Evolutionary conservation across 306 rosid species (phyloP).

Genomic region (Herpetospermum pedunculosum): DNA sequence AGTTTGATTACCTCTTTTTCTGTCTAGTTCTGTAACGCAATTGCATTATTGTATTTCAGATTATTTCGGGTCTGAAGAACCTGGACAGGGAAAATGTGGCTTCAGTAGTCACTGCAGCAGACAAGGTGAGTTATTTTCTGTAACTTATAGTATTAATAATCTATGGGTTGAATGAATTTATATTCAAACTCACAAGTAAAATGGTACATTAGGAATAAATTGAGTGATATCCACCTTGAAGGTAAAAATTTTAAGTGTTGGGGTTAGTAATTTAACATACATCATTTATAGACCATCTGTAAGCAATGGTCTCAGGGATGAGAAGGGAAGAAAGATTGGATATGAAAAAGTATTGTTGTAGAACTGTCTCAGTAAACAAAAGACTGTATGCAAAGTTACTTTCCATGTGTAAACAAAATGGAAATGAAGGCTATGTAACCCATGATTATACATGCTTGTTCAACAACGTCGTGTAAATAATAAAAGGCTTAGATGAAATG

Average conservation of each 20-base stretch:
- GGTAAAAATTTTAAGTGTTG: neutral
- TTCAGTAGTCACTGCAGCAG: constrained; percentile 75
- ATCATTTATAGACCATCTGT: neutral
- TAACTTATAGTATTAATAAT: neutral
- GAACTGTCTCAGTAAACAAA: neutral
- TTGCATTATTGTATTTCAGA: constrained; percentile 26
- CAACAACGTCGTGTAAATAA: no score
- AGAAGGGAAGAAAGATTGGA: neutral
- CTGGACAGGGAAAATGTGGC: constrained; percentile 68
- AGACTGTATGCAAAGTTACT: neutral
- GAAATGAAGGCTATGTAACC: neutral
- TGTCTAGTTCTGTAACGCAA: neutral
- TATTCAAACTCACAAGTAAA: neutral
- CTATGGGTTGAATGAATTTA: neutral
- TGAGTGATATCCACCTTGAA: neutral
- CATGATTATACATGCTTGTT: neutral
- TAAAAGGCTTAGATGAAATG: no score
- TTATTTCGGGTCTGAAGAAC: constrained; percentile 86
- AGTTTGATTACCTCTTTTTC: neutral
- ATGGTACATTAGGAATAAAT: neutral
- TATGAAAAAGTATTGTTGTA: neutral
- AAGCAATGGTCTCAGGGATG: neutral
- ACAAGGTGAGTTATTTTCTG: constrained; percentile 41
- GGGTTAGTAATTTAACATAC: neutral
- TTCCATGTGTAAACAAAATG: neutral